Conservation (phyloP, 1,284 basidiomycete species). For the Cutaneotrichosporon spelunceum region DNA sequence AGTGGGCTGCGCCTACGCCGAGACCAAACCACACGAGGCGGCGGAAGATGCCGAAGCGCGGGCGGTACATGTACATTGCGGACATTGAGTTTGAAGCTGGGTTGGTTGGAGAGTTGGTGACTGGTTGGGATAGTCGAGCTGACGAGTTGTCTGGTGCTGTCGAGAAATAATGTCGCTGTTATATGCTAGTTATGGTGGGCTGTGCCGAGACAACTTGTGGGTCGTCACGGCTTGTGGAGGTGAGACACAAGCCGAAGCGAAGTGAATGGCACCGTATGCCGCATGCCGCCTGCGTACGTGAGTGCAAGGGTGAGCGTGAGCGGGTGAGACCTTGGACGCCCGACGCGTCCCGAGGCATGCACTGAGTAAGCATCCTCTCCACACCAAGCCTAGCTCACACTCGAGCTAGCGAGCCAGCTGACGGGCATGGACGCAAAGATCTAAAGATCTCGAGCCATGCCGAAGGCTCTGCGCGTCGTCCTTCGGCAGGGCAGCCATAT, state of each 20-base stretch:
- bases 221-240: background rate
- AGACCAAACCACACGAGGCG: slow-evolving; percentile 9
- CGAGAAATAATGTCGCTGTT: background rate
- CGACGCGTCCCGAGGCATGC: background rate
- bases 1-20: background rate
- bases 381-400: no score
- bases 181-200: background rate
- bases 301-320: background rate
- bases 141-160: background rate
- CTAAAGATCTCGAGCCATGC: background rate
- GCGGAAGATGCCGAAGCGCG: background rate
- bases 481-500: background rate
- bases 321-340: background rate
- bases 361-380: background rate
- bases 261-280: background rate
- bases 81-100: background rate
- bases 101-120: background rate
- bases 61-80: slow-evolving; percentile 1
- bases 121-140: background rate
- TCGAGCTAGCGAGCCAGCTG: no score
- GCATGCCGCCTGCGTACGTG: background rate
- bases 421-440: no score
- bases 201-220: slow-evolving; percentile 4
- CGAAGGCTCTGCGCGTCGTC: background rate
- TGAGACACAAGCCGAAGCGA: background rate